These are phyloP conservation scores for Sporisorium graminicola DNA, from an alignment of 1,284 basidiomycete species.

Conservation along the genomic window DNA sequence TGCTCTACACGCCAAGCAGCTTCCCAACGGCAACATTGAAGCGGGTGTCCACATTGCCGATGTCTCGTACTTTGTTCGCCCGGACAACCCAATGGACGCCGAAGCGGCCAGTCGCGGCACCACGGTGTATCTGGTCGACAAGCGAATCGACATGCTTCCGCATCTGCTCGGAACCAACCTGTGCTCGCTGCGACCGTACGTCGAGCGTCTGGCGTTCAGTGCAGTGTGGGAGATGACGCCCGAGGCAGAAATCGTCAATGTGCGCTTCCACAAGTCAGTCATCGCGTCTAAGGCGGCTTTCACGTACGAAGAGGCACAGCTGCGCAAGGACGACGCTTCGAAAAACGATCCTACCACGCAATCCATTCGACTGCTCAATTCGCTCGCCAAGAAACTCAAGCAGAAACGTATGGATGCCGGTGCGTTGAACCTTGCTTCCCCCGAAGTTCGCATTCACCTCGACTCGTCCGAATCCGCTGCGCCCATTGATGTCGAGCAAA, in stretches of 20 bases:
- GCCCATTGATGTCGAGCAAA: conserved; percentile 97
- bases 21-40: conserved; percentile 95
- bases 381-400: conserved; percentile 87
- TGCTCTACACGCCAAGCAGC: conserved; percentile 88
- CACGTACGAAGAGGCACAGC: conserved; percentile 96
- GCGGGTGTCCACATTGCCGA: conserved; percentile 99
- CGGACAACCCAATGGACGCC: conserved; percentile 95
- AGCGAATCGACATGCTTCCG: conserved; percentile 98
- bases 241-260: conserved; percentile 85
- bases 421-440: conserved; percentile 95
- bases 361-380: conserved; percentile 89
- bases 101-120: conserved; percentile 96
- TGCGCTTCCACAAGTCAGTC: conserved; percentile 94
- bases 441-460: conserved; percentile 94
- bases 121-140: conserved; percentile 98
- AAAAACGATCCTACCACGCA: conserved; percentile 85
- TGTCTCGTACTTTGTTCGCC: conserved; percentile 93
- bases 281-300: conserved; percentile 97
- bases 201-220: conserved; percentile 95
- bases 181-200: conserved; percentile 91
- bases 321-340: conserved; percentile 87
- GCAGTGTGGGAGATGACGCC: conserved; percentile 85
- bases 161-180: conserved; percentile 93
- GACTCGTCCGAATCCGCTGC: conserved; percentile 92
- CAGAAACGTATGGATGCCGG: conserved; percentile 90